These are phyloP conservation scores for Zymoseptoria ardabiliae DNA, from an alignment of 2,329 filamentous ascomycete genomes.

Conservation along the genomic window DNA sequence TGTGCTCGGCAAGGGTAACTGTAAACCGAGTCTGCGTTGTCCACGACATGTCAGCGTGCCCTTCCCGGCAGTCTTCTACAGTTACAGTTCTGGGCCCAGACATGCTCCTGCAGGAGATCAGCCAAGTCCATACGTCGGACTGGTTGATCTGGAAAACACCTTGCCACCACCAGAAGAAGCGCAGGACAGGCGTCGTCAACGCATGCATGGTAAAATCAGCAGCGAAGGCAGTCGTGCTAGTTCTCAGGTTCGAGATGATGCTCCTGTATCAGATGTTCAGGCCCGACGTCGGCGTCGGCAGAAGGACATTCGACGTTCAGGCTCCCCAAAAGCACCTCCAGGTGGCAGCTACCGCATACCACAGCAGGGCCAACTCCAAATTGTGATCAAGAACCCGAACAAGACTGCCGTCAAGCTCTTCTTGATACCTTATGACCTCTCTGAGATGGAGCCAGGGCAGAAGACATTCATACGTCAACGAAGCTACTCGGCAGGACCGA, in stretches of 20 bases:
- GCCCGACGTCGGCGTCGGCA: conserved; percentile 28
- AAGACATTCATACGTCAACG: conserved; percentile 96
- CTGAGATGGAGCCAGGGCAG: conserved; percentile 85
- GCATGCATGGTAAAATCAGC: conserved; percentile 17
- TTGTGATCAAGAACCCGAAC: conserved; percentile 96
- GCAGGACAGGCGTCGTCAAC: conserved; percentile 27
- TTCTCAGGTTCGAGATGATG: conserved; percentile 21
- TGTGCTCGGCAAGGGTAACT: conserved; percentile 80
- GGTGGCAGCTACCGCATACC: conserved; percentile 92
- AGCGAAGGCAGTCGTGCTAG: conserved; percentile 24
- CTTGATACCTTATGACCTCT: conserved; percentile 83
- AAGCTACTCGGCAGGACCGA: conserved; percentile 80
- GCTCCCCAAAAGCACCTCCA: conserved; percentile 59
- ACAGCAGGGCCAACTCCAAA: conserved; percentile 86
- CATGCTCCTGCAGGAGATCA: conserved; percentile 67
- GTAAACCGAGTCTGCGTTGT: conserved; percentile 76
- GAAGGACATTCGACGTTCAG: conserved; percentile 52
- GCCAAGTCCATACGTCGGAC: conserved; percentile 90
- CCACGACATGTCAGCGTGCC: conserved; percentile 84
- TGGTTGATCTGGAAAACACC: conserved; percentile 82
- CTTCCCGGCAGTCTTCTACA: conserved; percentile 95
- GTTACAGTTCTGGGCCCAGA: conserved; percentile 64
- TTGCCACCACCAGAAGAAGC: conserved; percentile 39
- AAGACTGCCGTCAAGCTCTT: conserved; percentile 97
- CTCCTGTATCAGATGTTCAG: conserved; percentile 20